A percentile compares a stretch with the other conserved stretches of the same genome.
Evolutionary conservation across 2,329 filamentous ascomycete species (phyloP).

Genomic region (Botrytis medusae): DNA sequence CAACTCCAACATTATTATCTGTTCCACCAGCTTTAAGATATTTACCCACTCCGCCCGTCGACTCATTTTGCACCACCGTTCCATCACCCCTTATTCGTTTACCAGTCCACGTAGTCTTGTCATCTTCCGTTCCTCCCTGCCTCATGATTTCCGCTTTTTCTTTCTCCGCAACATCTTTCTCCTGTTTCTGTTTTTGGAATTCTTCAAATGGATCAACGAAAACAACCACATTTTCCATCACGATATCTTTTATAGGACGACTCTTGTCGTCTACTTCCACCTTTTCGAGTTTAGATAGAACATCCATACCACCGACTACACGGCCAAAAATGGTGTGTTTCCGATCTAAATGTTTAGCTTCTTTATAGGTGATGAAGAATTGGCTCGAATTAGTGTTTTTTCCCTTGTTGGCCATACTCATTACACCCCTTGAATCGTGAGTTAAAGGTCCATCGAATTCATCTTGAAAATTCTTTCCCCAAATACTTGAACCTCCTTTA

Average conservation of each 20-base stretch:
- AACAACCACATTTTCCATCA: conserved; percentile 79
- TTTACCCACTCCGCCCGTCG: conserved; percentile 64
- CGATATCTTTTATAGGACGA: conserved; percentile 73
- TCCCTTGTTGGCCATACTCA: conserved; percentile 98
- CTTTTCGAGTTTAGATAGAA: conserved; percentile 74
- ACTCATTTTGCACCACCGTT: conserved; percentile 49
- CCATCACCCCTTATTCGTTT: conserved; percentile 77
- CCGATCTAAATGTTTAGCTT: conserved; percentile 80
- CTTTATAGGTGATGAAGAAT: conserved; percentile 89
- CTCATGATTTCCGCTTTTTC: conserved; percentile 61
- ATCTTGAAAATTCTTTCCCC: conserved; percentile 92
- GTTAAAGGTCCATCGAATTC: conserved; percentile 86
- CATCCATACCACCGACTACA: conserved; percentile 73
- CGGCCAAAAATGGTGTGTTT: conserved; percentile 97
- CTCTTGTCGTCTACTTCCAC: conserved; percentile 73
- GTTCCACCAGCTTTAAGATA: conserved; percentile 67
- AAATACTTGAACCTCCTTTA: conserved; percentile 83
- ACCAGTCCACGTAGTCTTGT: conserved; percentile 92
- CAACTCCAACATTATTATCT: conserved; percentile 44
- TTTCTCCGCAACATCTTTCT: conserved; percentile 58
- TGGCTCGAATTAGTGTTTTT: conserved; percentile 97
- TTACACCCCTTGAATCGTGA: conserved; percentile 76
- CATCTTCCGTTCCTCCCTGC: conserved; percentile 77
- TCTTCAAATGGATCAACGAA: conserved; percentile 96
- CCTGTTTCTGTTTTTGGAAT: conserved; percentile 73